Evolutionary conservation across 495 filamentous ascomycete genomes (phyloP).

Genomic region (Penicillium bialowiezense): DNA sequence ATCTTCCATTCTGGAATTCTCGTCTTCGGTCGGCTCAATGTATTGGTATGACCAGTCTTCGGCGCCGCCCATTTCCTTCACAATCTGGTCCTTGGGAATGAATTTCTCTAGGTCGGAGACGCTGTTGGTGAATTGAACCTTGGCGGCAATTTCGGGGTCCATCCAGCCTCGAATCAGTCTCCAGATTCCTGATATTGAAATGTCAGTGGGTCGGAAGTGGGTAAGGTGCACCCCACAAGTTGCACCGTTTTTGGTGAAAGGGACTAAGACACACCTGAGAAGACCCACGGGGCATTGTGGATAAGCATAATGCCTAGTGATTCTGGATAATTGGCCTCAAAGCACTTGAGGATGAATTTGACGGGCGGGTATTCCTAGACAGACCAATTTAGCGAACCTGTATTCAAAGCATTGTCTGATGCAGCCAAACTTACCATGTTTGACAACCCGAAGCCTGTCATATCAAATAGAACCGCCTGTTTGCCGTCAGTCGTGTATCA

Average conservation of each 20-base stretch:
- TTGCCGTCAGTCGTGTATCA: conserved; percentile 9
- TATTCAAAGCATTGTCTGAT: background rate
- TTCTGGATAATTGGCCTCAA: conserved; percentile 96
- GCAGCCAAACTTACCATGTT: conserved; percentile 69
- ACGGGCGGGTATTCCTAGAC: conserved; percentile 84
- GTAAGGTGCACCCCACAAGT: too few relatives aligned
- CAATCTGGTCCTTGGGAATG: conserved; percentile 65
- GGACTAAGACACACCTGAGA: conserved; percentile 62
- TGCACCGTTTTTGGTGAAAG: too few relatives aligned
- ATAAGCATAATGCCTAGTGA: conserved; percentile 80
- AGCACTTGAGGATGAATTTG: conserved; percentile 96
- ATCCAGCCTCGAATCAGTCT: conserved; percentile 91
- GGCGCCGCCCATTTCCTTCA: conserved; percentile 73
- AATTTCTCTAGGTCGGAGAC: conserved; percentile 72
- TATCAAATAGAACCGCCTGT: conserved; percentile 83
- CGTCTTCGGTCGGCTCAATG: conserved; percentile 67
- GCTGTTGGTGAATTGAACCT: conserved; percentile 88
- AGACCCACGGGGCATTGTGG: conserved; percentile 94
- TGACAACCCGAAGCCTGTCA: conserved; percentile 85
- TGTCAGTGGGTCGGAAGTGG: background rate
- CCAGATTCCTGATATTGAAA: conserved; percentile 58
- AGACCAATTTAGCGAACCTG: background rate
- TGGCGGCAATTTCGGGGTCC: conserved; percentile 90
- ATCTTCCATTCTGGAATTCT: conserved; percentile 71
- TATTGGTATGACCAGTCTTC: conserved; percentile 82